Evolutionary conservation across 768 basidiomycete species (phyloP).

Genomic region (Candolleomyces eurysporus): DNA sequence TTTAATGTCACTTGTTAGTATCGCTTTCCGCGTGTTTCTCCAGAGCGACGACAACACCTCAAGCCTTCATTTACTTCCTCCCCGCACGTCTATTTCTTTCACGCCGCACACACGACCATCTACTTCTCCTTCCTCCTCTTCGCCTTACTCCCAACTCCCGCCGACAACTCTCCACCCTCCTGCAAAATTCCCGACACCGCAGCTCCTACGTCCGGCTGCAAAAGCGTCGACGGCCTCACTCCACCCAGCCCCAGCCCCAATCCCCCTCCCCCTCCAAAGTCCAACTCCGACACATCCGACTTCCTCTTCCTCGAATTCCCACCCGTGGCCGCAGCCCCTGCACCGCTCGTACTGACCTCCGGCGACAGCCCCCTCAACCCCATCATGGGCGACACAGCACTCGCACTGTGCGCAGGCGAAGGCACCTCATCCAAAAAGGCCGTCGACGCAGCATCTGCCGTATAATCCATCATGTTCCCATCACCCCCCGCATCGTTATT

Average conservation of each 20-base stretch:
- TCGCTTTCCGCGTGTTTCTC: too few relatives aligned
- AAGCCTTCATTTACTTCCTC: neutral
- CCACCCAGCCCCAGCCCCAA: neutral
- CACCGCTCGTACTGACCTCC: conserved; percentile 10
- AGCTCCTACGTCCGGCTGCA: too few relatives aligned
- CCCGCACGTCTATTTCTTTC: neutral
- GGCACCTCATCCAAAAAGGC: conserved; percentile 28
- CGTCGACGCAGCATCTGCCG: conserved; percentile 16
- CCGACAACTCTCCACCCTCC: neutral
- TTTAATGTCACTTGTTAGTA: too few relatives aligned
- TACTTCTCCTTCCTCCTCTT: conserved; percentile 21
- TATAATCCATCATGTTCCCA: conserved; percentile 3
- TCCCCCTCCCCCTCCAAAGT: conserved; percentile 16
- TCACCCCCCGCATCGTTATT: conserved; percentile 3
- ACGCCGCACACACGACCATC: neutral
- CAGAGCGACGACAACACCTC: conserved; percentile 11
- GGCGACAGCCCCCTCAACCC: conserved; percentile 20
- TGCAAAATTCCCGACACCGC: too few relatives aligned
- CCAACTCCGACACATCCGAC: conserved; percentile 28
- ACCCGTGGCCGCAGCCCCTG: conserved; percentile 10
- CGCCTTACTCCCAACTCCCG: conserved; percentile 8
- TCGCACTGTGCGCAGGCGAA: conserved; percentile 15
- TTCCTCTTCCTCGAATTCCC: conserved; percentile 28
- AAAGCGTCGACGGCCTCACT: neutral
- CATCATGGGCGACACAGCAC: conserved; percentile 21